Percentiles rank a stretch among this genome's conserved stretches.
Conservation (phyloP, 2,329 filamentous ascomycete species). For the Trichoderma sp. region DNA sequence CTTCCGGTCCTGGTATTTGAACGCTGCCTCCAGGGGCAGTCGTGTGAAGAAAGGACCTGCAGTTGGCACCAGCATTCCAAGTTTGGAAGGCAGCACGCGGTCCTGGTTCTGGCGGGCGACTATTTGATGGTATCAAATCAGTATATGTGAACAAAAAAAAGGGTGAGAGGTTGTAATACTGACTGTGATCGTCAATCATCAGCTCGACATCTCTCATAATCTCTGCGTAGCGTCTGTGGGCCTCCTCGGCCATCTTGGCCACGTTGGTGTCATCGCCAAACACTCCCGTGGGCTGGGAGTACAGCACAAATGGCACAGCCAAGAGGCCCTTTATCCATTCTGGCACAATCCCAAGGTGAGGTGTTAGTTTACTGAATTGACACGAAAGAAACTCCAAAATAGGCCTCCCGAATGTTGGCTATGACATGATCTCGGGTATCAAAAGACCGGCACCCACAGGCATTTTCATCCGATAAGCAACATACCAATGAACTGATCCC, state of each 20-base stretch:
- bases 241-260: slow-evolving; percentile 71
- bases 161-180: slow-evolving; percentile 23
- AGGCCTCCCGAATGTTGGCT: neutral
- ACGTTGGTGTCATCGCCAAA: slow-evolving; percentile 69
- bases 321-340: slow-evolving; percentile 97
- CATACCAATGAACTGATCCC: slow-evolving; percentile 82
- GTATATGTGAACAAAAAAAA: neutral
- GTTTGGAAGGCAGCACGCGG: slow-evolving; percentile 73
- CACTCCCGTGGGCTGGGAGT: slow-evolving; percentile 88
- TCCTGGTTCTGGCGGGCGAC: slow-evolving; percentile 68
- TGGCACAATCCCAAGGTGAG: slow-evolving; percentile 27
- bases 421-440: neutral
- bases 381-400: neutral
- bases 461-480: neutral
- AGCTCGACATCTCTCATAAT: slow-evolving; percentile 92
- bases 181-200: slow-evolving; percentile 90
- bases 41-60: slow-evolving; percentile 94
- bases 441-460: neutral
- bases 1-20: slow-evolving; percentile 82
- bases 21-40: slow-evolving; percentile 82
- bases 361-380: neutral
- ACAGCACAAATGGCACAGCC: slow-evolving; percentile 92
- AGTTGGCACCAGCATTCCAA: slow-evolving; percentile 86
- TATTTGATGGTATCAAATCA: slow-evolving; percentile 33
- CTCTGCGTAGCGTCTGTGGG: slow-evolving; percentile 86